phyloP scores from a whole-genome alignment of 1,284 basidiomycete species.

The Cryptococcus sp. region DNA sequence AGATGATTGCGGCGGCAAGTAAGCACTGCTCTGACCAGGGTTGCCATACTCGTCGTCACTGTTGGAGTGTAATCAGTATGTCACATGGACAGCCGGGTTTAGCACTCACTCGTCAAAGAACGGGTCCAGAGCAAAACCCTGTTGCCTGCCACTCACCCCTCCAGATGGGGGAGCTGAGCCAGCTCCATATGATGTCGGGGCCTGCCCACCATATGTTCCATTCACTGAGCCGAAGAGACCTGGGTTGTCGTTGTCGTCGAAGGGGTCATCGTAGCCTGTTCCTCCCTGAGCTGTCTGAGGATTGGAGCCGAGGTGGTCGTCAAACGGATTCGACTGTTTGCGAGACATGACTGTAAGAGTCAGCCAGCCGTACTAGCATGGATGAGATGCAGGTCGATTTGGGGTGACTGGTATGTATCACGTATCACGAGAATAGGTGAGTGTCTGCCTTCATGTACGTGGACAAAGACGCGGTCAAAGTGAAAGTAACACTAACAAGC shows the following conservation, averaged over 20 bases:
- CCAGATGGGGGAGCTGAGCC: background rate
- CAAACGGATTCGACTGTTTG: slow-evolving; percentile 41
- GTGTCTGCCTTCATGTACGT: background rate
- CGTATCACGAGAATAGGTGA: no score
- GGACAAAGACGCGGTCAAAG: no score
- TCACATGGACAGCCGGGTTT: background rate
- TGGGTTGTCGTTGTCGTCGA: slow-evolving; percentile 34
- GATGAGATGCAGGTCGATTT: background rate
- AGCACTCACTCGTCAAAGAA: slow-evolving; percentile 53
- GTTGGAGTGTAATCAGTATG: background rate
- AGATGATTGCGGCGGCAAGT: slow-evolving; percentile 38
- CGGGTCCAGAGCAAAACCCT: slow-evolving; percentile 48
- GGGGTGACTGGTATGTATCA: background rate
- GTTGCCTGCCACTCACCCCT: slow-evolving; percentile 17
- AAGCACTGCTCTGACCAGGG: slow-evolving; percentile 31
- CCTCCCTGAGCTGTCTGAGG: slow-evolving; percentile 23
- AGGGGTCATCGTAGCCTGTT: slow-evolving; percentile 35
- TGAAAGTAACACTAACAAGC: no score
- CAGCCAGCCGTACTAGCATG: background rate
- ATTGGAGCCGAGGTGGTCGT: slow-evolving; percentile 47
- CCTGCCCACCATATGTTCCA: background rate
- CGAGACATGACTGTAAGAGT: slow-evolving; percentile 23
- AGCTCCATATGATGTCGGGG: slow-evolving; percentile 4
- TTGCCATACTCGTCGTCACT: slow-evolving; percentile 50
- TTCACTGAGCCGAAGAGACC: slow-evolving; percentile 16